These are phyloP conservation scores for Pulveroboletus sp. DNA, from an alignment of 1,284 basidiomycete genomes.

Conservation along the genomic window DNA sequence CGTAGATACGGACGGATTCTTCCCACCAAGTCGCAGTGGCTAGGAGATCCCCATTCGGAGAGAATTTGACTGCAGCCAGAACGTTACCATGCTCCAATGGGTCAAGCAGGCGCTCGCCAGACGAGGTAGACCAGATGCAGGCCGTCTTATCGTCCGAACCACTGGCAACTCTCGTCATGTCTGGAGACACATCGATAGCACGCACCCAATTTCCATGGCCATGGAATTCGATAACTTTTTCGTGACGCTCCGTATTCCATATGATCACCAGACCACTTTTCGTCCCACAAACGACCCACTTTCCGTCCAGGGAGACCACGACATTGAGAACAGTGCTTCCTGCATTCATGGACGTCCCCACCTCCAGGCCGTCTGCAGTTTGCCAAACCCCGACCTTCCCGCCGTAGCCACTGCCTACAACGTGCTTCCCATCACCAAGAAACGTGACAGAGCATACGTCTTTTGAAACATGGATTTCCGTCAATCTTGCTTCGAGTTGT, in stretches of 20 bases:
- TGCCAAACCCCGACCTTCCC: conserved; percentile 8
- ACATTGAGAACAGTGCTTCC: conserved; percentile 4
- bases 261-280: conserved; percentile 1
- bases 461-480: not conserved
- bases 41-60: conserved; percentile 2
- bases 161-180: conserved; percentile 3
- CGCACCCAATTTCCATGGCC: conserved; percentile 8
- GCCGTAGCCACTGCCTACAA: conserved; percentile 10
- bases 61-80: conserved; percentile 8
- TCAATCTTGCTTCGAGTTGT: not conserved
- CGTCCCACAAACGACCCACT: conserved; percentile 6
- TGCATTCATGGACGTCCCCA: conserved; percentile 3
- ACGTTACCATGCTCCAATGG: conserved; percentile 6
- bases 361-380: not conserved
- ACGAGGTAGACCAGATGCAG: conserved; percentile 7
- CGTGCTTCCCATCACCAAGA: not conserved
- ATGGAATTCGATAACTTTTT: conserved; percentile 6
- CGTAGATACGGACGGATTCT: conserved; percentile 12
- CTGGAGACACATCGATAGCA: conserved; percentile 9
- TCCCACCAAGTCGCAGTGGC: conserved; percentile 12
- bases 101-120: conserved; percentile 4
- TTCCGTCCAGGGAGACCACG: conserved; percentile 1
- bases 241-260: conserved; percentile 5
- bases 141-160: conserved; percentile 12
- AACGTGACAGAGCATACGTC: conserved; percentile 15